A percentile compares a stretch with the other conserved stretches of the same genome.
These are phyloP conservation scores for Arachis hypogaea DNA, from an alignment of 306 rosid genomes.

Conservation along the genomic window DNA sequence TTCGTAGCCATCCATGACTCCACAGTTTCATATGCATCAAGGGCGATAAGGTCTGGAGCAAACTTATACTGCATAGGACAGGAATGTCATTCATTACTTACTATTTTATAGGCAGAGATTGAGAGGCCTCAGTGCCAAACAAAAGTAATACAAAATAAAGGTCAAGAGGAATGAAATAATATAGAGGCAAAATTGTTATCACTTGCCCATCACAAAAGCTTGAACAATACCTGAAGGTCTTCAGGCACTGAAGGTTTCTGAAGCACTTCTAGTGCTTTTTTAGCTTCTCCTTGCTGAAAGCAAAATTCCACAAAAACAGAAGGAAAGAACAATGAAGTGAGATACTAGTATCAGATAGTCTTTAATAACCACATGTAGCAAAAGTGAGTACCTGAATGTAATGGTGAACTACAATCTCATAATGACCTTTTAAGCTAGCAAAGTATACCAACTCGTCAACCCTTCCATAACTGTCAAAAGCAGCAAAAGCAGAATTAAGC, in stretches of 20 bases:
- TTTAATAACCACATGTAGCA: not conserved
- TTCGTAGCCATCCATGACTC: conserved; percentile 95
- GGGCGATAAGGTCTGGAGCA: conserved; percentile 95
- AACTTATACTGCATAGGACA: conserved; percentile 77
- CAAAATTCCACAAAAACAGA: conserved; percentile 31
- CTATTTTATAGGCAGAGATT: conserved; percentile 18
- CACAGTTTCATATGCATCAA: conserved; percentile 98
- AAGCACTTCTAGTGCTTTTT: conserved; percentile 92
- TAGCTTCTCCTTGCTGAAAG: conserved; percentile 93
- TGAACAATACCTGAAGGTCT: conserved; percentile 80
- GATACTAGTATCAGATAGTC: conserved; percentile 19
- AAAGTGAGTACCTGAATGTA: conserved; percentile 84
- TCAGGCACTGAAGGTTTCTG: conserved; percentile 78
- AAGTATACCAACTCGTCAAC: conserved; percentile 95
- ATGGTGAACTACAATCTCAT: conserved; percentile 91
- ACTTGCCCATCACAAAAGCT: conserved; percentile 21
- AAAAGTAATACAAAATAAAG: conserved; percentile 6
- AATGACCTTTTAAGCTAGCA: conserved; percentile 90
- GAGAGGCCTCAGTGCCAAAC: conserved; percentile 14
- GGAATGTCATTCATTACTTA: conserved; percentile 3
- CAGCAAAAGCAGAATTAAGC: conserved; percentile 38
- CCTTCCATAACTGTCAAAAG: conserved; percentile 85
- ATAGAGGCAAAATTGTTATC: conserved; percentile 13
- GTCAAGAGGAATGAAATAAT: conserved; percentile 15
- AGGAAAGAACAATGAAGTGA: conserved; percentile 10